Conservation (phyloP, 257 asterid species). For the Solanum arcanum region DNA sequence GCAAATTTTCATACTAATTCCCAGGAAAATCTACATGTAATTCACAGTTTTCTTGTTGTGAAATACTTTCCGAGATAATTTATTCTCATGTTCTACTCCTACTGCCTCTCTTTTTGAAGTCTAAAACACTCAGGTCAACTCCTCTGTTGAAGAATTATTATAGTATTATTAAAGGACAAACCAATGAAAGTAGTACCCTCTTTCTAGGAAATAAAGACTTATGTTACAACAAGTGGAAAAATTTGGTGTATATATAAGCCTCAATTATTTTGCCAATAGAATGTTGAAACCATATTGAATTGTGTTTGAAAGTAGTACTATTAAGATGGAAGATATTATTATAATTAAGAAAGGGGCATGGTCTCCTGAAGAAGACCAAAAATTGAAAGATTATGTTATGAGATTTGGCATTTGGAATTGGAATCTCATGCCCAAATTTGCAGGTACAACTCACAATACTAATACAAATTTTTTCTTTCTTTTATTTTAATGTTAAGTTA, state of each 20-base stretch:
- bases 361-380: constrained; percentile 14
- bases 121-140: not conserved
- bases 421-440: constrained; percentile 15
- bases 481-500: not conserved
- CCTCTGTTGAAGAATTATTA: not conserved
- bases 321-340: not conserved
- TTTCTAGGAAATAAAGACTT: not conserved
- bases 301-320: not conserved
- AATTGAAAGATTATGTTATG: constrained; percentile 3
- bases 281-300: not conserved
- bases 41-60: no score
- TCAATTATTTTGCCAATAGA: not conserved
- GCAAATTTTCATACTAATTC: no score
- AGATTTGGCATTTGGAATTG: constrained; percentile 23
- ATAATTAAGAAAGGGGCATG: constrained; percentile 8
- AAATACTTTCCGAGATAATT: not conserved
- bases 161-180: not conserved
- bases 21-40: no score
- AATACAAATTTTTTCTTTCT: not conserved
- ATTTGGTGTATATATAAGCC: not conserved
- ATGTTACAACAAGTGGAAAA: not conserved
- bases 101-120: not conserved
- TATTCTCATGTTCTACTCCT: not conserved
- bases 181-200: not conserved
- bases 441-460: not conserved